Evolutionary conservation across 2,329 filamentous ascomycete genomes (phyloP), one percentile per base, ranked within the genome.

Genomic region (Alternaria conjuncta): DNA sequence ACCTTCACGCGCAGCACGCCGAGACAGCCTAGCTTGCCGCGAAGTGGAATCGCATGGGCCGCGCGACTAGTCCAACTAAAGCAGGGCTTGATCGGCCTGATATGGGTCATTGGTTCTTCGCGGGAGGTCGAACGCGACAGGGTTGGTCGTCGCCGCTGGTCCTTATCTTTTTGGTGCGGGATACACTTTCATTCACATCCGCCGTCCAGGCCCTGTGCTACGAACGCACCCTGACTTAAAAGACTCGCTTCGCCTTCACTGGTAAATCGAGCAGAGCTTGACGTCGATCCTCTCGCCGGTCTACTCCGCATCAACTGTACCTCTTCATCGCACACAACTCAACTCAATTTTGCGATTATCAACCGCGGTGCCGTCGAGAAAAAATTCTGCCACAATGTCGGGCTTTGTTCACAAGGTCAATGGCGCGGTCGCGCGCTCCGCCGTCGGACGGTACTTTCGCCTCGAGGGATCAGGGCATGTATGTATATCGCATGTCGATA

Each of bases 391-490:
- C 69, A 65, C 30, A 41, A 79, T 78, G 76, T 69, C 61, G n/a
- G 64, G 69, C 59, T 79, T 75, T 69, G 57, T 78, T 57, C 71
- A 80, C 49, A 76, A 75, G 49, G 66, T 71, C 64, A 81, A 81
- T 60, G 50, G 67, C 25, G 72, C 68, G 47, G 66, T 81, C 57
- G 79, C 78, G 32, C 69, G 70, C 69, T 78, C 78, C 54, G 46
- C 72, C 13, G 73, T 80, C 64, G 79, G 79, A 65, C 73, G 66
- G 57, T 81, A 80, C 69, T 97, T 97, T 82, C 88, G 89, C 69
- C 87, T 97, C 44, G 92, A 96, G 66, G 92, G 92, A 69, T 93
- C 88, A 43, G 92, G 92, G 73, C 92, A 95, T 86, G 91, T 92
- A 86, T 84, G 89, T 86, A 62, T 30, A 45, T 59, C 30, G 55